Conservation (phyloP, 1,284 basidiomycete genomes). For the Sanghuangporus sanghuang region DNA sequence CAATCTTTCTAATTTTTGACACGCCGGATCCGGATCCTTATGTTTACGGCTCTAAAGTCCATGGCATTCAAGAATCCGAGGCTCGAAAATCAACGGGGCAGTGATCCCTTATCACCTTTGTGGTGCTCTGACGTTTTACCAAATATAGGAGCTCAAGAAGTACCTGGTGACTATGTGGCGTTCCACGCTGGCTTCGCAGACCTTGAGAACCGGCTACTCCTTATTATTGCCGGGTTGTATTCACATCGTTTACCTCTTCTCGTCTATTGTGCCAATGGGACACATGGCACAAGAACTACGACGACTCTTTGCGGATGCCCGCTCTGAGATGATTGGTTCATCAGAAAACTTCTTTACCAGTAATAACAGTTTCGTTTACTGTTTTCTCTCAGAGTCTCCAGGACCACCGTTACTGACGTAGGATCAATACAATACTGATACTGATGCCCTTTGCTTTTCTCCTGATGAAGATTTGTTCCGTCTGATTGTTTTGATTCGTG, state of each 20-base stretch:
- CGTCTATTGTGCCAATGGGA: background rate
- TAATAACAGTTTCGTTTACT: background rate
- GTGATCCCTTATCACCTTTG: background rate
- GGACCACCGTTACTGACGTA: background rate
- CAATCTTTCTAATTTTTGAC: background rate
- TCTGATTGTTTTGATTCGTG: background rate
- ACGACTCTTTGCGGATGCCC: background rate
- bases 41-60: background rate
- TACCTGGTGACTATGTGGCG: background rate
- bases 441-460: background rate
- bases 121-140: background rate
- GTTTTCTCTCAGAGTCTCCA: background rate
- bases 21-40: background rate
- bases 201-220: background rate
- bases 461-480: background rate
- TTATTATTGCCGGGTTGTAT: background rate
- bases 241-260: background rate
- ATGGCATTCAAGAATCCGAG: background rate
- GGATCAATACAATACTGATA: background rate
- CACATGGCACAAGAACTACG: background rate
- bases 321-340: background rate
- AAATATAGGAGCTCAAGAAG: background rate
- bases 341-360: background rate
- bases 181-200: background rate
- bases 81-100: background rate